phyloP scores from a whole-genome alignment of 169 alveolate species.

The Pseudocohnilembus persalinus region DNA sequence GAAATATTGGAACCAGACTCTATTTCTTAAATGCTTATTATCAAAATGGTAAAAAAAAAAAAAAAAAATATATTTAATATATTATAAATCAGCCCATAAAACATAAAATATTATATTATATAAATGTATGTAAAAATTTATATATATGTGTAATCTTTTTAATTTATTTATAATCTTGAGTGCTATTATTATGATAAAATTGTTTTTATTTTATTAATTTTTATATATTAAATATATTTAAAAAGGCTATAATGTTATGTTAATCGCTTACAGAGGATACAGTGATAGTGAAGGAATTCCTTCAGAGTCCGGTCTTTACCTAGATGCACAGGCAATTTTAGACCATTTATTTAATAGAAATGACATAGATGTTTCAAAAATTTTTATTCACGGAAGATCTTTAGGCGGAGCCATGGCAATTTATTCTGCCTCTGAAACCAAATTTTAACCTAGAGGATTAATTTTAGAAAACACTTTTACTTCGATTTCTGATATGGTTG shows the following conservation, averaged over 20 bases:
- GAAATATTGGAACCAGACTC: constrained; percentile 85
- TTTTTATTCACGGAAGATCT: constrained; percentile 80
- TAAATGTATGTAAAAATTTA: too few relatives aligned
- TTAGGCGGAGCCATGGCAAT: constrained; percentile 90
- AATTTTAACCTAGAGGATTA: constrained; percentile 56
- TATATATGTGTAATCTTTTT: too few relatives aligned
- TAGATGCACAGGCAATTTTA: constrained; percentile 82
- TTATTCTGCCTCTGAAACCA: constrained; percentile 52
- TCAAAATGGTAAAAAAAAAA: neutral
- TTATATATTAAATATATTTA: neutral
- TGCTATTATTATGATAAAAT: too few relatives aligned
- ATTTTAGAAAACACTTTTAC: constrained; percentile 85
- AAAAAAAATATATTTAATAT: too few relatives aligned
- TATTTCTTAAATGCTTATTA: constrained; percentile 55
- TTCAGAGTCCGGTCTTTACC: constrained; percentile 76
- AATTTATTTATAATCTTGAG: too few relatives aligned
- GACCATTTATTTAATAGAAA: constrained; percentile 55
- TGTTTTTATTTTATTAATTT: too few relatives aligned
- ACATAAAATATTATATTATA: too few relatives aligned
- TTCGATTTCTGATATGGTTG: constrained; percentile 74
- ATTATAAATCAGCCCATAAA: too few relatives aligned
- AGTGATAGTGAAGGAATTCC: constrained; percentile 84
- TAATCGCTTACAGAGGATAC: constrained; percentile 87
- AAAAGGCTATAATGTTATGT: constrained; percentile 67
- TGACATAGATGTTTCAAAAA: constrained; percentile 63